These are phyloP conservation scores for Fusarium vanettenii DNA, from an alignment of 2,329 filamentous ascomycete species.

Conservation along the genomic window DNA sequence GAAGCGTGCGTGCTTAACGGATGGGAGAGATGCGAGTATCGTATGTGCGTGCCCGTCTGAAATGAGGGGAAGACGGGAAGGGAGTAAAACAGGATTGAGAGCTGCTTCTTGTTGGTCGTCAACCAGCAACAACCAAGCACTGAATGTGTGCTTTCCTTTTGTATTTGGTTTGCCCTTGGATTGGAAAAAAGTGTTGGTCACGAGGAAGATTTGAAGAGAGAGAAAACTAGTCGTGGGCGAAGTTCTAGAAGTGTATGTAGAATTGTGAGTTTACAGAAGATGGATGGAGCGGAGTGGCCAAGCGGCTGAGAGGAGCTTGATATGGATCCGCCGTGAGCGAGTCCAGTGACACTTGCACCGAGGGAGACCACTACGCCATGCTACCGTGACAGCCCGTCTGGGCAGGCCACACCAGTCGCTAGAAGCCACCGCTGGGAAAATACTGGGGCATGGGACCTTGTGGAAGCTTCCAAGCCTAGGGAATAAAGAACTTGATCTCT, in stretches of 20 bases:
- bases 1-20: neutral
- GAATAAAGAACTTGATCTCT: constrained; percentile 29
- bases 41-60: constrained; percentile 3
- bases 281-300: constrained; percentile 22
- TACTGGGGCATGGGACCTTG: constrained; percentile 48
- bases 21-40: neutral
- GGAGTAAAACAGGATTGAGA: neutral
- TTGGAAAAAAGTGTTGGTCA: neutral
- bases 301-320: constrained; percentile 27
- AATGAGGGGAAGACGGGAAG: constrained; percentile 14
- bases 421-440: constrained; percentile 32
- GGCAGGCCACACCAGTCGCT: constrained; percentile 14
- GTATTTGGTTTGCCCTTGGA: constrained; percentile 1
- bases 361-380: constrained; percentile 25
- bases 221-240: constrained; percentile 20
- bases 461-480: constrained; percentile 46
- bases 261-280: constrained; percentile 40
- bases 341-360: constrained; percentile 38
- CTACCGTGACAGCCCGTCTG: constrained; percentile 21
- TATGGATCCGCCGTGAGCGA: constrained; percentile 38
- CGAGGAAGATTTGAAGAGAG: constrained; percentile 9
- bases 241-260: constrained; percentile 23
- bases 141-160: constrained; percentile 13
- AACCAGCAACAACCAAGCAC: constrained; percentile 18
- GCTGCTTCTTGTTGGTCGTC: constrained; percentile 22